Percentiles rank a stretch among this genome's conserved stretches.
Evolutionary conservation across 208 protist genomes (phyloP).

Genomic region (Leishmania tarentolae): DNA sequence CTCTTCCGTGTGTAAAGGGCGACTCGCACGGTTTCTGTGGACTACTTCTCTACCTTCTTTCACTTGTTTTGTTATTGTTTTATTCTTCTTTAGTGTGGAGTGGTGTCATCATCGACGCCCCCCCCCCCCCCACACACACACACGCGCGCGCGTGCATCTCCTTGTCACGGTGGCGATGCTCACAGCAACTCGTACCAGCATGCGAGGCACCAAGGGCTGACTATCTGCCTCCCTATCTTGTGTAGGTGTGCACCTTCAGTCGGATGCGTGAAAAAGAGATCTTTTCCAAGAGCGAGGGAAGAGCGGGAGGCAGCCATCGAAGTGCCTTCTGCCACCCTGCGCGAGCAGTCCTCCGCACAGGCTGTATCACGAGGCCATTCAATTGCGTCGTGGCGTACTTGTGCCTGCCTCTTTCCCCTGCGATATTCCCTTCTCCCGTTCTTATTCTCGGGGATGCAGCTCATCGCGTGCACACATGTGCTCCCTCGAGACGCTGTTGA

Average conservation of each 20-base stretch:
- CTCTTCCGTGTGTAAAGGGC: too few species aligned
- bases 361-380: neutral
- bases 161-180: neutral
- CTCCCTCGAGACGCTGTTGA: neutral
- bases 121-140: too few species aligned
- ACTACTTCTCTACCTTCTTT: too few species aligned
- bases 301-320: neutral
- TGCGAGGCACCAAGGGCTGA: too few species aligned
- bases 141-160: neutral
- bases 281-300: neutral
- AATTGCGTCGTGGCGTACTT: neutral
- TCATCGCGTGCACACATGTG: neutral
- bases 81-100: too few species aligned
- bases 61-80: too few species aligned
- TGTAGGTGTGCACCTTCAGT: neutral
- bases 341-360: neutral
- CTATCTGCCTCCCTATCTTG: neutral
- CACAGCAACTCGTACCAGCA: neutral
- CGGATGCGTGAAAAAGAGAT: neutral
- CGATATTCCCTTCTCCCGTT: neutral
- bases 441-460: neutral
- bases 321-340: neutral
- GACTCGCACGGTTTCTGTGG: too few species aligned
- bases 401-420: neutral
- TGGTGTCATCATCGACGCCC: too few species aligned